Conservation (phyloP, 768 basidiomycete genomes). For the Cyclocybe cylindracea region DNA sequence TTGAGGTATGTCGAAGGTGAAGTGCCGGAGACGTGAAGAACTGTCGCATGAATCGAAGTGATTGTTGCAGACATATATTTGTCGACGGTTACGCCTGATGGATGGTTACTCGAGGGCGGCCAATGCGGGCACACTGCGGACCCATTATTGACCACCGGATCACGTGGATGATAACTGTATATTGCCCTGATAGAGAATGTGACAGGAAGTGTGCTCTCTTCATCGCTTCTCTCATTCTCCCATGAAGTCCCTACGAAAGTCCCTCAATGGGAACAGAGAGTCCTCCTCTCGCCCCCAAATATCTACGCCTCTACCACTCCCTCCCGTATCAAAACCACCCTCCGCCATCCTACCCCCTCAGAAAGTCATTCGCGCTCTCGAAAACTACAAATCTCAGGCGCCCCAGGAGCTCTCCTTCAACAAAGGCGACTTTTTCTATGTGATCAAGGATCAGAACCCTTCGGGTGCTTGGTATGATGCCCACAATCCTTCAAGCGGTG, state of each 20-base stretch:
- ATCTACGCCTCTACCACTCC: constrained; percentile 56
- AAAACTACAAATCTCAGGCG: constrained; percentile 38
- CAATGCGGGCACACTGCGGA: too few relatives aligned
- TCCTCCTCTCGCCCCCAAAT: constrained; percentile 52
- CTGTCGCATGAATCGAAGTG: too few relatives aligned
- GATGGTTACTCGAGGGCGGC: not conserved
- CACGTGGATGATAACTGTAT: too few relatives aligned
- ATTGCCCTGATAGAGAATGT: too few relatives aligned
- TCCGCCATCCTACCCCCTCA: constrained; percentile 81
- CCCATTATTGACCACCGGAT: too few relatives aligned
- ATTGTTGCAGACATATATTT: too few relatives aligned
- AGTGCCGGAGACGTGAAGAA: too few relatives aligned
- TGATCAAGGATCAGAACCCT: constrained; percentile 69
- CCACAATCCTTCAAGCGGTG: constrained; percentile 85
- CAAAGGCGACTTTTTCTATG: constrained; percentile 96
- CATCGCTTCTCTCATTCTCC: constrained; percentile 12
- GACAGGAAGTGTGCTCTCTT: constrained; percentile 4
- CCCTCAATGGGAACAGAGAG: constrained; percentile 63
- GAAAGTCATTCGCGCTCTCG: constrained; percentile 86
- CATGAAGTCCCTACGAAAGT: constrained; percentile 87
- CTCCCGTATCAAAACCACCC: constrained; percentile 66
- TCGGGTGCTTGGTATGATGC: constrained; percentile 84
- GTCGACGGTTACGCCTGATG: not conserved
- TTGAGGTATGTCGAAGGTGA: too few relatives aligned
- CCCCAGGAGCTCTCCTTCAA: constrained; percentile 89